Evolutionary conservation across 2,329 filamentous ascomycete genomes (phyloP).

Genomic region (Ophiocordyceps robertsii): DNA sequence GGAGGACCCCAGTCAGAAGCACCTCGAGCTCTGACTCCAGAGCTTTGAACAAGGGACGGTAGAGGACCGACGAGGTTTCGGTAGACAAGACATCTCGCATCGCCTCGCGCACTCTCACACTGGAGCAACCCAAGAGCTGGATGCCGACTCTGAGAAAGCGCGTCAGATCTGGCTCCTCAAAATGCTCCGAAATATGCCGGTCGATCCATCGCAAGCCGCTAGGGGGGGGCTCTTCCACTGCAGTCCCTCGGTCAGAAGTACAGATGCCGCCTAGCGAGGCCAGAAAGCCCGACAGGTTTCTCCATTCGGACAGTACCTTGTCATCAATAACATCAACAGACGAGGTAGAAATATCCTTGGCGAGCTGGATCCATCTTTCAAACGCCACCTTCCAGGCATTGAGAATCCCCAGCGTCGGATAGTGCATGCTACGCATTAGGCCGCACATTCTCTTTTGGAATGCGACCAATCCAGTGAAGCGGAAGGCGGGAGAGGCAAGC

Average conservation of each 20-base stretch:
- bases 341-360: slow-evolving; percentile 46
- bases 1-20: slow-evolving; percentile 43
- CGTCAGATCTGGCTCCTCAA: slow-evolving; percentile 46
- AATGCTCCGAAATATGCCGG: slow-evolving; percentile 40
- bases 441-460: slow-evolving; percentile 54
- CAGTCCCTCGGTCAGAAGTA: slow-evolving; percentile 42
- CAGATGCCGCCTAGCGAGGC: slow-evolving; percentile 55
- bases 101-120: slow-evolving; percentile 51
- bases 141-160: slow-evolving; percentile 50
- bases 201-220: slow-evolving; percentile 53
- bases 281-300: slow-evolving; percentile 56
- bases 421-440: slow-evolving; percentile 45
- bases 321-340: slow-evolving; percentile 39
- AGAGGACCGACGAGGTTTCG: slow-evolving; percentile 49
- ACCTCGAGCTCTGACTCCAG: slow-evolving; percentile 51
- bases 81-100: slow-evolving; percentile 52
- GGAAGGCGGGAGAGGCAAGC: slow-evolving; percentile 48
- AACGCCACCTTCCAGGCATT: slow-evolving; percentile 55
- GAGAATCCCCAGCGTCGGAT: slow-evolving; percentile 52
- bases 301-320: slow-evolving; percentile 47
- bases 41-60: slow-evolving; percentile 50
- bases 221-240: slow-evolving; percentile 43
- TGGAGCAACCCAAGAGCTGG: slow-evolving; percentile 50
- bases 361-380: slow-evolving; percentile 49
- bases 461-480: slow-evolving; percentile 54